A percentile compares a stretch with the other conserved stretches of the same genome.
Evolutionary conservation across 1,139 yeast genomes (phyloP).

Genomic region (Yamadazyma triangularis): DNA sequence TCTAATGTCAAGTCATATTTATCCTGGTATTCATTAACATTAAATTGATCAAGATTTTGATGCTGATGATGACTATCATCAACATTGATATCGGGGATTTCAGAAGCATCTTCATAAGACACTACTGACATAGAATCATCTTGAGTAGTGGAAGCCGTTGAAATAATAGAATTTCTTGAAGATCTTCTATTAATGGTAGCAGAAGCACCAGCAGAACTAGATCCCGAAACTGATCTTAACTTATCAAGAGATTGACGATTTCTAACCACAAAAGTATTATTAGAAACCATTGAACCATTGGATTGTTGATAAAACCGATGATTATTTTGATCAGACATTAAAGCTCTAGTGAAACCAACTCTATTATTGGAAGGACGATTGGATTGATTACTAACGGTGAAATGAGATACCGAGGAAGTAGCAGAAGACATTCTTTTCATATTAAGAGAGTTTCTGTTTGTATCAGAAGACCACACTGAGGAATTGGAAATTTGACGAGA

Average conservation of each 20-base stretch:
- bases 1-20: slow-evolving; percentile 57
- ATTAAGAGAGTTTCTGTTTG: slow-evolving; percentile 21
- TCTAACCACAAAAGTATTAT: slow-evolving; percentile 15
- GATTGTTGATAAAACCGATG: slow-evolving; percentile 20
- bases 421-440: slow-evolving; percentile 31
- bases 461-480: slow-evolving; percentile 40
- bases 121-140: slow-evolving; percentile 37
- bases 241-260: slow-evolving; percentile 30
- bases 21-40: slow-evolving; percentile 44
- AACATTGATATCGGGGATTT: slow-evolving; percentile 17
- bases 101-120: slow-evolving; percentile 29
- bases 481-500: slow-evolving; percentile 29
- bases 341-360: slow-evolving; percentile 44
- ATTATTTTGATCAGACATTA: slow-evolving; percentile 27
- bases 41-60: slow-evolving; percentile 30
- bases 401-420: slow-evolving; percentile 28
- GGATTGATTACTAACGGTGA: slow-evolving; percentile 15
- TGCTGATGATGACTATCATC: slow-evolving; percentile 9
- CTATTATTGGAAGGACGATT: slow-evolving; percentile 13
- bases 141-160: slow-evolving; percentile 17
- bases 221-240: slow-evolving; percentile 15
- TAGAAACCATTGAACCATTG: slow-evolving; percentile 19
- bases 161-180: slow-evolving; percentile 34
- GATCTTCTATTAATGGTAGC: slow-evolving; percentile 24
- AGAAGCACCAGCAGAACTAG: background rate